These are phyloP conservation scores for Arthromyces matolae DNA, from an alignment of 768 basidiomycete genomes.

Conservation along the genomic window DNA sequence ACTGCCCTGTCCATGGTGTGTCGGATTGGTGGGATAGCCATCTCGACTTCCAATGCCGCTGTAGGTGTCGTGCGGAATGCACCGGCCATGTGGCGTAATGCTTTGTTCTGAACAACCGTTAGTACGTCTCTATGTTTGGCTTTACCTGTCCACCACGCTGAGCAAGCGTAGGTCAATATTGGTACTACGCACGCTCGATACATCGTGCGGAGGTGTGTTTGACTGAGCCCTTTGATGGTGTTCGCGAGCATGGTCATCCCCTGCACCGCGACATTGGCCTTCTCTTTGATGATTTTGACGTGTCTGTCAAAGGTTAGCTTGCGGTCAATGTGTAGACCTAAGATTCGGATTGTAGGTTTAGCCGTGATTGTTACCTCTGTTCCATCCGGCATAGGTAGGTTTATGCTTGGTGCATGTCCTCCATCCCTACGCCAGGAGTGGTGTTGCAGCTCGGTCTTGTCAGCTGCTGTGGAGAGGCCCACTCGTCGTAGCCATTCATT, in stretches of 20 bases:
- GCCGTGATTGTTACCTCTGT: background rate
- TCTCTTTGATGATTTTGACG: background rate
- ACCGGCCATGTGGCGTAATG: constrained; percentile 28
- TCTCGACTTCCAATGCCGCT: constrained; percentile 29
- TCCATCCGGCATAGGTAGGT: too few relatives aligned
- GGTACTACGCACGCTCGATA: too few relatives aligned
- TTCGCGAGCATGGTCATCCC: background rate
- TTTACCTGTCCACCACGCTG: background rate
- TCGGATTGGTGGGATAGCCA: constrained; percentile 27
- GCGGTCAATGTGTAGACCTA: background rate
- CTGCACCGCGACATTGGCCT: too few relatives aligned
- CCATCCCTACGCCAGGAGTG: background rate
- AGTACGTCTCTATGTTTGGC: background rate
- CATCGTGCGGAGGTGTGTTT: background rate
- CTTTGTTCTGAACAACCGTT: constrained; percentile 23
- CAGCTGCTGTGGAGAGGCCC: background rate
- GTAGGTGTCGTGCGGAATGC: constrained; percentile 31
- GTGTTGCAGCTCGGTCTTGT: too few relatives aligned
- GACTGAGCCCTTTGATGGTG: background rate
- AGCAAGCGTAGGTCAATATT: background rate
- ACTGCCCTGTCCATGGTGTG: constrained; percentile 9
- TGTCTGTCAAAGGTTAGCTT: background rate
- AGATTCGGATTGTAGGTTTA: background rate
- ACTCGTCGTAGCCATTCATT: background rate
- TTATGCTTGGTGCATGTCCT: too few relatives aligned